Base-by-base conservation (phyloP, 371 early-diverging fungal species). In the Mucor irregularis region DNA sequence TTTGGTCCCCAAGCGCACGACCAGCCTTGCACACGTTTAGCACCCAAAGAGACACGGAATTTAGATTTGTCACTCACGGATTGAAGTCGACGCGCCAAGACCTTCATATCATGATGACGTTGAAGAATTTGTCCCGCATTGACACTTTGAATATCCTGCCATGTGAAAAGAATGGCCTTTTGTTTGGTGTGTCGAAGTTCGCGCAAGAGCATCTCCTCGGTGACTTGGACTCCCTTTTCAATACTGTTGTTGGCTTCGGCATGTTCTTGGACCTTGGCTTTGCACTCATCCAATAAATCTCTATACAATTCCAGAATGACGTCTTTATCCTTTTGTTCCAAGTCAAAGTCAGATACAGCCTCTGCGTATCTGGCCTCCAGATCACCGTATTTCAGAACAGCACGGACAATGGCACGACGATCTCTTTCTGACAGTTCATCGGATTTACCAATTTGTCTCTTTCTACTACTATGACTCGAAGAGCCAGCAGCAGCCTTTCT, bases 21-120 rank as follows among this genome's bases (percentile, higher is more conserved):
- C 98, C 97, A 97, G 60, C 90, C 90, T 64, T 82, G 75, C 0
- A 92, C 92, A 26, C 89, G 86, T 66, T 95, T 96, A 10, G 95
- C 74, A 3, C 78, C 76, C 25, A 83, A 66, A 8, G 82, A 73
- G 16, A 92, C 68, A 16, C 91, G 82, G 65, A 93, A 88, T 44
- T 78, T 76, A 30, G 57, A 56, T 5, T 57, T 37, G 22, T 73
- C 65, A 2, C 51, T 17, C 50, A 69, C 61, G 3, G 47, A 33
- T 4, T 61, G 52, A n/a, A 75, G 46, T 16, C 76, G 52, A 53
- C 66, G 62, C 47, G 68, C 53, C 52, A 71, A 45, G 39, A 83
- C 71, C 58, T 59, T 76, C 76, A 75, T 78, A 46, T 70, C 81
- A 61, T 68, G 76, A 29, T 88, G 66, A 4, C 93, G 80, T 64